phyloP scores from a whole-genome alignment of 768 basidiomycete genomes.

The Lentinus brumalis region DNA sequence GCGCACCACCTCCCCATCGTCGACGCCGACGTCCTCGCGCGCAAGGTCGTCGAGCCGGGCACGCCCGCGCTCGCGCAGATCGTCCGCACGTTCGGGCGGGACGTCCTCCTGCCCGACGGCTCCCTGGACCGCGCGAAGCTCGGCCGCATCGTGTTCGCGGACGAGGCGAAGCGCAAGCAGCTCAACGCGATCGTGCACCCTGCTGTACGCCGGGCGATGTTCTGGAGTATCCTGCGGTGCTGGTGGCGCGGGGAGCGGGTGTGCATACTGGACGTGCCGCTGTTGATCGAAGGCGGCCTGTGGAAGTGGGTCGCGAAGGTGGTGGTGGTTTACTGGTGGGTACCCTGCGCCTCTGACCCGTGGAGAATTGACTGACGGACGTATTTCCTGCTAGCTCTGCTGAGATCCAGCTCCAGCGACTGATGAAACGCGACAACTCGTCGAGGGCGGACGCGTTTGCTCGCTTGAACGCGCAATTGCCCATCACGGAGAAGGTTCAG shows the following conservation, averaged over 20 bases:
- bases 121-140: constrained; percentile 81
- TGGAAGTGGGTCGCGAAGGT: constrained; percentile 84
- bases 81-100: constrained; percentile 66
- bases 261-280: constrained; percentile 87
- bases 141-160: constrained; percentile 83
- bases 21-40: constrained; percentile 90
- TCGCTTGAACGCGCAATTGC: constrained; percentile 78
- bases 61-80: constrained; percentile 73
- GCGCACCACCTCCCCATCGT: constrained; percentile 76
- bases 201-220: constrained; percentile 79
- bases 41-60: constrained; percentile 83
- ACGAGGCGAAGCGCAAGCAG: constrained; percentile 65
- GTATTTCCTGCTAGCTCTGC: constrained; percentile 55
- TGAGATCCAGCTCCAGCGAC: constrained; percentile 80
- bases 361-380: neutral
- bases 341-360: constrained; percentile 1
- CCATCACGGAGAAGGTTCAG: constrained; percentile 75
- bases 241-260: constrained; percentile 82
- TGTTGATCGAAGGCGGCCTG: constrained; percentile 86
- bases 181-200: constrained; percentile 92
- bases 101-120: constrained; percentile 68
- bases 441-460: constrained; percentile 66
- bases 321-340: constrained; percentile 90
- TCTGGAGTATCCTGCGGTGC: constrained; percentile 60
- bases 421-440: constrained; percentile 75